Evolutionary conservation across 768 basidiomycete species (phyloP).

Genomic region (Baorangia bicolor): DNA sequence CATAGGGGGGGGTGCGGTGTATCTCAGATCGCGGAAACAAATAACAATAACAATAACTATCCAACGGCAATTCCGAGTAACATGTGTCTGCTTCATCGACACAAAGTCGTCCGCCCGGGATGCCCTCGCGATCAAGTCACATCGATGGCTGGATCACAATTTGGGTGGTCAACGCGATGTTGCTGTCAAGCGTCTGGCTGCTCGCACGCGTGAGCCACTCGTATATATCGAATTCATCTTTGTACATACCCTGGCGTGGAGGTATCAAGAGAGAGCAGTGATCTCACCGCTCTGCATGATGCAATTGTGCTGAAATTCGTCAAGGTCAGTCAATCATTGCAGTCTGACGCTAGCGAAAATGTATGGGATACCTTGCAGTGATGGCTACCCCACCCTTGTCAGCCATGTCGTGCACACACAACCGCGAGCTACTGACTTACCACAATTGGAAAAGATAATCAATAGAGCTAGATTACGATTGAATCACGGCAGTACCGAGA

Average conservation of each 20-base stretch:
- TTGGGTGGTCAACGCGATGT: constrained; percentile 9
- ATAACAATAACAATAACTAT: neutral
- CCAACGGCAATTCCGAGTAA: neutral
- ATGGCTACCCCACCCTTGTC: constrained; percentile 3
- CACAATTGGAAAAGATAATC: neutral
- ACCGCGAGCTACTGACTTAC: constrained; percentile 1
- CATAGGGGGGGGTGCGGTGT: too few relatives aligned
- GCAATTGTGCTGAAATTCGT: constrained; percentile 2
- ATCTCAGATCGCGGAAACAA: neutral
- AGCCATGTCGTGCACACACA: neutral
- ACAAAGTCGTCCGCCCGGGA: too few relatives aligned
- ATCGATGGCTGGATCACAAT: neutral
- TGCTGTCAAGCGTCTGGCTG: neutral
- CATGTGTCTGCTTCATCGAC: neutral
- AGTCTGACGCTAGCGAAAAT: neutral
- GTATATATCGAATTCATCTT: neutral
- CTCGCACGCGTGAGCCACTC: constrained; percentile 5
- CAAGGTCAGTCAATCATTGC: neutral
- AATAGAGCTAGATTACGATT: neutral
- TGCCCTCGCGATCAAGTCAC: neutral
- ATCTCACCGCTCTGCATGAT: constrained; percentile 16
- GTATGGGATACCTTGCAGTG: constrained; percentile 4
- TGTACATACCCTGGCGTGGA: neutral
- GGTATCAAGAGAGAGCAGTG: neutral
- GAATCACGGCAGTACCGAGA: neutral